phyloP scores from a whole-genome alignment of 2,329 filamentous ascomycete species.

The Hymenoscyphus infarciens region DNA sequence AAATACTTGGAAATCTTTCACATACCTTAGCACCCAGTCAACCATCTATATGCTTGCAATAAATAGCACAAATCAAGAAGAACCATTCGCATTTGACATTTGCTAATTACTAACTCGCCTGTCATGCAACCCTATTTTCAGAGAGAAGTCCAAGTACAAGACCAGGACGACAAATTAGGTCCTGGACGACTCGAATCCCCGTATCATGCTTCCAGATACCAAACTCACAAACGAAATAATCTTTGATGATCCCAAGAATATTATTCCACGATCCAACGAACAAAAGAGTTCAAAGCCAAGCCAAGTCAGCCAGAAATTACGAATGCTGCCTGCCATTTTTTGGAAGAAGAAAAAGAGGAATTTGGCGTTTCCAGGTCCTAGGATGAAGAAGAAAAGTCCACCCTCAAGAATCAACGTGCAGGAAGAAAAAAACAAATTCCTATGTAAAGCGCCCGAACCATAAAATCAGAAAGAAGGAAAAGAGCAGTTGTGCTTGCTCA shows the following conservation, averaged over 20 bases:
- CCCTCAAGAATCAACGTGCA: conserved; percentile 15
- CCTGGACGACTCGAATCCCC: conserved; percentile 1
- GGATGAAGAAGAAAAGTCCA: conserved; percentile 12
- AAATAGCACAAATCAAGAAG: neutral
- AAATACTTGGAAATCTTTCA: too few relatives aligned
- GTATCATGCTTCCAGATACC: conserved; percentile 4
- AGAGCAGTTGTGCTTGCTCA: conserved; percentile 26
- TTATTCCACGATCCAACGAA: conserved; percentile 14
- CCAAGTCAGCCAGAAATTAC: conserved; percentile 24
- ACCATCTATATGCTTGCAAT: too few relatives aligned
- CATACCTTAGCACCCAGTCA: neutral
- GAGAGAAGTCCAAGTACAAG: conserved; percentile 8
- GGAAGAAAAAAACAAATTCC: conserved; percentile 16
- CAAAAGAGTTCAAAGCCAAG: too few relatives aligned
- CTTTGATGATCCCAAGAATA: conserved; percentile 20
- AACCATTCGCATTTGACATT: conserved; percentile 4
- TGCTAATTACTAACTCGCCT: conserved; percentile 10
- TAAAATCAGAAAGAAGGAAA: conserved; percentile 17
- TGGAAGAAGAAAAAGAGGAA: neutral
- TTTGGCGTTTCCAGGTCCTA: conserved; percentile 21
- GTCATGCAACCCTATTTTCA: conserved; percentile 9
- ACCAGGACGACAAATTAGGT: conserved; percentile 9
- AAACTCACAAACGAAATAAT: conserved; percentile 21
- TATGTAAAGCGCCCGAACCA: conserved; percentile 19
- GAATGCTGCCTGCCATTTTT: conserved; percentile 25